Percentiles rank a stretch among this genome's conserved stretches.
Evolutionary conservation across 345 rosid species (phyloP).

Genomic region (Salix brachista): DNA sequence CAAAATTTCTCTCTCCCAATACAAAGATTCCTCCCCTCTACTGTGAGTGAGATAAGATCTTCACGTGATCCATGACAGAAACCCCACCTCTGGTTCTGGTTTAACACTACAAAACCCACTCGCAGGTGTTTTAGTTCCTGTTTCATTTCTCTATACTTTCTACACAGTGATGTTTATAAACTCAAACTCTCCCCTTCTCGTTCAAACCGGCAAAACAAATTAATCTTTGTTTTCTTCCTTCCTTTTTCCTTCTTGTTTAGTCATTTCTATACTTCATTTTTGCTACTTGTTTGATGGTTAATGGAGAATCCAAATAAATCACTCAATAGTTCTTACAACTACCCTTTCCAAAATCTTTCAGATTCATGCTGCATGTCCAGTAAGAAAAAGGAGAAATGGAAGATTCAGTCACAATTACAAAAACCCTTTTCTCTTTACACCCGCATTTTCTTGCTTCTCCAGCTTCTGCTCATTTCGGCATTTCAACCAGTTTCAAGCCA

Average conservation of each 20-base stretch:
- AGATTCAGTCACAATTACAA: background rate
- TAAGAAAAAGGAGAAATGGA: slow-evolving; percentile 30
- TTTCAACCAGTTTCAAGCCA: slow-evolving; percentile 13
- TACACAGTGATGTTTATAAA: background rate
- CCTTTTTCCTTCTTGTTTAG: background rate
- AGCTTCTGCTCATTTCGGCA: background rate
- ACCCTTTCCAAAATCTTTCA: slow-evolving; percentile 12
- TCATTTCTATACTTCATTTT: background rate
- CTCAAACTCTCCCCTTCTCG: too few species aligned
- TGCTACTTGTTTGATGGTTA: background rate
- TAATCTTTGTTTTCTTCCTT: background rate
- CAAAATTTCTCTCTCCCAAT: slow-evolving; percentile 23
- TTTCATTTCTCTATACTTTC: slow-evolving; percentile 17
- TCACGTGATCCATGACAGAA: slow-evolving; percentile 40
- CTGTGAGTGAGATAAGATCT: slow-evolving; percentile 17
- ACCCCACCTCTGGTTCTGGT: slow-evolving; percentile 23
- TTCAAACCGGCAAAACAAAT: background rate
- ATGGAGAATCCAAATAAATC: slow-evolving; percentile 7
- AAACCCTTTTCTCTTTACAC: background rate
- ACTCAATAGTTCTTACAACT: background rate
- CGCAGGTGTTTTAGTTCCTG: slow-evolving; percentile 21
- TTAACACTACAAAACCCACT: slow-evolving; percentile 38
- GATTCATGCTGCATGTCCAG: slow-evolving; percentile 19
- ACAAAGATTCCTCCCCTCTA: slow-evolving; percentile 33
- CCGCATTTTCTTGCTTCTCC: slow-evolving; percentile 2